These are phyloP conservation scores for Suhomyces pyralidae DNA, from an alignment of 805 yeast genomes.

Conservation along the genomic window DNA sequence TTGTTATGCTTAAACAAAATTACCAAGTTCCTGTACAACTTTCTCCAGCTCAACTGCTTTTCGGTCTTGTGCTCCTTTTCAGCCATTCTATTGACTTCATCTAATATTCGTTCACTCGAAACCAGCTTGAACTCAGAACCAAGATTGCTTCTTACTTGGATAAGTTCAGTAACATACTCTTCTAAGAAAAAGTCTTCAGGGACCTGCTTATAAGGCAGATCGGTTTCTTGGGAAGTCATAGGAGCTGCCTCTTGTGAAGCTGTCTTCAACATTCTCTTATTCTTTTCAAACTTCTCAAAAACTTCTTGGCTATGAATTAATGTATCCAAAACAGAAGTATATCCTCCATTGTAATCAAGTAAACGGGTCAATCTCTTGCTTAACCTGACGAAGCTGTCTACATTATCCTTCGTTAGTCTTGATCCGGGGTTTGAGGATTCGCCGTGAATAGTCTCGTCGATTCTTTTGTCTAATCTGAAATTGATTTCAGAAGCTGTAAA, in stretches of 20 bases:
- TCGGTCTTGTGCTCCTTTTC: slow-evolving; percentile 13
- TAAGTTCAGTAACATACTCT: slow-evolving; percentile 31
- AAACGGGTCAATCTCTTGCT: slow-evolving; percentile 17
- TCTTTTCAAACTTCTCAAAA: slow-evolving; percentile 21
- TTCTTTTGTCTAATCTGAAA: slow-evolving; percentile 13
- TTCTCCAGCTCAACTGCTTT: slow-evolving; percentile 20
- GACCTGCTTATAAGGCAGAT: slow-evolving; percentile 21
- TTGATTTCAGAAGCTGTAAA: slow-evolving; percentile 12
- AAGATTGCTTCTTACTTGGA: slow-evolving; percentile 18
- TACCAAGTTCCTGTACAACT: slow-evolving; percentile 29
- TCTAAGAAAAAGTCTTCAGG: slow-evolving; percentile 34
- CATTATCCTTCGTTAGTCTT: slow-evolving; percentile 11
- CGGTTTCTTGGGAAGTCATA: neutral
- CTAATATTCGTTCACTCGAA: slow-evolving; percentile 12
- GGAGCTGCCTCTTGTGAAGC: neutral
- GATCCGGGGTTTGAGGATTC: slow-evolving; percentile 11
- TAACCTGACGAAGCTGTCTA: slow-evolving; percentile 14
- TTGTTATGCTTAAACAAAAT: slow-evolving; percentile 33
- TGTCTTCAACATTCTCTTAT: slow-evolving; percentile 2
- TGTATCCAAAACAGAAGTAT: slow-evolving; percentile 56
- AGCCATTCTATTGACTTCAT: slow-evolving; percentile 14
- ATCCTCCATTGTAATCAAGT: slow-evolving; percentile 55
- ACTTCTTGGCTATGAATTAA: slow-evolving; percentile 45
- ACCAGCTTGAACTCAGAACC: slow-evolving; percentile 16
- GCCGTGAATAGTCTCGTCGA: slow-evolving; percentile 14